Base-by-base conservation (phyloP, 208 protist genomes). In the Angomonas desouzai region DNA sequence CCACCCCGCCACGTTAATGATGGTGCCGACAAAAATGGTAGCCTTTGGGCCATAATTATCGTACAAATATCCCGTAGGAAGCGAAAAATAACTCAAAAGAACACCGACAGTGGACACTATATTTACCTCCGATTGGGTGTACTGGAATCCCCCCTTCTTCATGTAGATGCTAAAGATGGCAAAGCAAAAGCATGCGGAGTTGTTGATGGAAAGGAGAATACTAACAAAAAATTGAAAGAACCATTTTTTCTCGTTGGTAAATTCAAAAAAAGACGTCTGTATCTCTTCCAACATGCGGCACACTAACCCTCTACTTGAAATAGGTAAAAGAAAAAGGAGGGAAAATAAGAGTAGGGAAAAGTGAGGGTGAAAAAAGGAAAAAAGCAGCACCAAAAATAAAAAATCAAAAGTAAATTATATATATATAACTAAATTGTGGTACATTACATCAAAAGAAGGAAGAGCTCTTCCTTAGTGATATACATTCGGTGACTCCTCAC, bases 101-200 rank as follows among this genome's bases (percentile, higher is more conserved):
- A 89, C 81, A 16, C 87, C 87, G 0, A 88, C 73, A 10, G 87
- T 93, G 2, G 83, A 85, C 0, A 93, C 70, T 2, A 74, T 36
- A 55, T 83, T 87, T 1, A 93, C 62, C 57, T 90, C 48, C 10
- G 76, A 77, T 48, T 90, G 81, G 34, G 56, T 87, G 62, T 83
- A 89, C 13, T 64, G 53, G 58, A 89, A 90, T 0, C 66, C 64
- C 6, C 62, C 74, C 3, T 28, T 16, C 51, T 89, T 86, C 73
- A 93, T 79, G 68, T 67, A 85, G 0, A 81, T 80, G 38, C 76
- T 89, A 68, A 91, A 87, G 57, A 93, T 79, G 45, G 71, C 79
- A 56, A 91, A 93, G 40, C 73, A 81, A 59, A 93, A 93, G 62
- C 82, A 90, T 3, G 87, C 83, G 28, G 83, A 81, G 61, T 93